Base-by-base conservation (phyloP, 2,329 filamentous ascomycete species). In the Sarocladium strictum region DNA sequence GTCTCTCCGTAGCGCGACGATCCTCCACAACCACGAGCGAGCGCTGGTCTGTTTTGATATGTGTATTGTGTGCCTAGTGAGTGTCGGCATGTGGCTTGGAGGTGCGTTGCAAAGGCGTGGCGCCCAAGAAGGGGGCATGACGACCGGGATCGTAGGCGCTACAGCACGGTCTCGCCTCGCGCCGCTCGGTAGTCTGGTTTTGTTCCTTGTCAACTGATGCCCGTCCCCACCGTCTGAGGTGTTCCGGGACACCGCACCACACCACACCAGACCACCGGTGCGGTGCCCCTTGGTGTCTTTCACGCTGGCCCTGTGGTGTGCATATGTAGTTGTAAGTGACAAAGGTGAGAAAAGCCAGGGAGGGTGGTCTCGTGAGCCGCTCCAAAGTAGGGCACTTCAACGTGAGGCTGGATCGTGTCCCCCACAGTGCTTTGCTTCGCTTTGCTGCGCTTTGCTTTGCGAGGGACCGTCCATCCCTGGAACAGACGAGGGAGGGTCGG, bases 161-260 rank as follows among this genome's bases (percentile, higher is more conserved):
- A 51, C 47, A 51, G 47, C 12, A 21, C 47, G 27, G 47, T 29
- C 47, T 51, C 47, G 47, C 47, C 47, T 51, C 47, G 47, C 47
- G 47, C 47, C 47, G 47, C 47, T 35, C 47, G 27, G 47, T 35
- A 51, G 27, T n/a, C n/a, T n/a, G n/a, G n/a, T n/a, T n/a, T n/a
- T 9, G 11, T 15, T 35, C 4, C 5, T 27, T 27, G 14, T 51
- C 23, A 32, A 7, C 43, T 15, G 15, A 17, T n/a, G 17, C 11
- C 17, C 14, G 14, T 49, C 24, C 19, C 43, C 43, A 49, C 43
- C 43, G n/a, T n/a, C n/a, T n/a, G n/a, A 29, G 4, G 23, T 26
- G 23, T 19, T 5, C 35, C n/a, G n/a, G n/a, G n/a, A n/a, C n/a
- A n/a, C n/a, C n/a, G n/a, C n/a, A n/a, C n/a, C n/a, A n/a, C n/a